phyloP scores from a whole-genome alignment of 768 basidiomycete genomes.

The Suillus luteus region DNA sequence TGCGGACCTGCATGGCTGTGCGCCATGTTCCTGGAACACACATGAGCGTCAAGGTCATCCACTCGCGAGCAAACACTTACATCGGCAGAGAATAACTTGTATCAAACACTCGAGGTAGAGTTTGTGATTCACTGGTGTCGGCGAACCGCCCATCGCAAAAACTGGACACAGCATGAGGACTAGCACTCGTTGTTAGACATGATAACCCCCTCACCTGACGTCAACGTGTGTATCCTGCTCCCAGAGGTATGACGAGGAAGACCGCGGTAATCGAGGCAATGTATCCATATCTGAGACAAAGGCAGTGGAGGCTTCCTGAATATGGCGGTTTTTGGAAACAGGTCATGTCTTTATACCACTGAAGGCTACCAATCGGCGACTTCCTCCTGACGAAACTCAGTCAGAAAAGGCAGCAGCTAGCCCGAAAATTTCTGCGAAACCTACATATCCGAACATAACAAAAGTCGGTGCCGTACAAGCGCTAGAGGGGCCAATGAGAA shows the following conservation, averaged over 20 bases:
- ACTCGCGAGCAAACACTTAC: neutral
- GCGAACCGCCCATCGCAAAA: neutral
- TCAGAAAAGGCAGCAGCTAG: neutral
- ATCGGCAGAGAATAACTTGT: neutral
- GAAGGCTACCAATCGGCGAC: neutral
- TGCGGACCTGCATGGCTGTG: neutral
- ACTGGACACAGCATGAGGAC: neutral
- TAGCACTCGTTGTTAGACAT: neutral
- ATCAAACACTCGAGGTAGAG: neutral
- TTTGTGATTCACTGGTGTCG: neutral
- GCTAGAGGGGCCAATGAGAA: slow-evolving; percentile 1
- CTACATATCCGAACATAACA: neutral
- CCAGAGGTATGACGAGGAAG: neutral
- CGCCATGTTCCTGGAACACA: neutral
- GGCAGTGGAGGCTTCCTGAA: slow-evolving; percentile 4
- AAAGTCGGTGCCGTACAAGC: slow-evolving; percentile 1
- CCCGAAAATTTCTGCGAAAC: neutral
- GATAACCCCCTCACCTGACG: neutral
- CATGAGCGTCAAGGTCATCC: neutral
- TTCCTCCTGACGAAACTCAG: neutral
- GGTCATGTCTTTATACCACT: slow-evolving; percentile 3
- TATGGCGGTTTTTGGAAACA: neutral
- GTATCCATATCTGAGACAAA: slow-evolving; percentile 8
- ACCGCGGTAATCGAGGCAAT: neutral
- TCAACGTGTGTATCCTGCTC: neutral